Conservation (phyloP, 2,329 filamentous ascomycete genomes). For the Neonectria coccinea region DNA sequence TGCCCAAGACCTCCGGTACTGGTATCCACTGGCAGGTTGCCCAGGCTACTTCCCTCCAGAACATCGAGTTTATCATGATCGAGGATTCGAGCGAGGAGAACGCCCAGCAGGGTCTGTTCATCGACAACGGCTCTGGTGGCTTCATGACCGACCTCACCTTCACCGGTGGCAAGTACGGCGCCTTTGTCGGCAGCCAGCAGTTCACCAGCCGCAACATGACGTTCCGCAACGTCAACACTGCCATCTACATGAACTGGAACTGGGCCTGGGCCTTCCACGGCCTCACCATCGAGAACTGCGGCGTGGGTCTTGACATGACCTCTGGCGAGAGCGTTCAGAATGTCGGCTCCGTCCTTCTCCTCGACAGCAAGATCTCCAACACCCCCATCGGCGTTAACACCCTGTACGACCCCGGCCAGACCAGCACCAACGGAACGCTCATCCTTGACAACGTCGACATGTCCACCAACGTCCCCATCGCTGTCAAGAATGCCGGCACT, state of each 20-base stretch:
- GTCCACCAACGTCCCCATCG: conserved; percentile 71
- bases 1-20: conserved; percentile 70
- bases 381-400: conserved; percentile 82
- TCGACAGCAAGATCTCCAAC: conserved; percentile 83
- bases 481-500: conserved; percentile 71
- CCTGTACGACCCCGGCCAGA: conserved; percentile 72
- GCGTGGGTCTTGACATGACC: conserved; percentile 84
- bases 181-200: conserved; percentile 87
- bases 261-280: conserved; percentile 88
- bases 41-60: conserved; percentile 84
- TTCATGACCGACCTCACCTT: conserved; percentile 88
- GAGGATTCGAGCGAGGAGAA: conserved; percentile 73
- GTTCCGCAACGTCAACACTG: conserved; percentile 85
- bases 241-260: conserved; percentile 92
- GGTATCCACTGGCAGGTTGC: conserved; percentile 89
- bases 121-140: conserved; percentile 86
- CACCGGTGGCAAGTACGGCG: conserved; percentile 82
- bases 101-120: conserved; percentile 82
- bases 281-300: conserved; percentile 78
- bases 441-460: conserved; percentile 94
- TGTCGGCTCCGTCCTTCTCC: conserved; percentile 81
- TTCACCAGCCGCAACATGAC: conserved; percentile 86
- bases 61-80: conserved; percentile 84
- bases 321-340: conserved; percentile 72
- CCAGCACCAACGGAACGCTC: conserved; percentile 80